Conservation (phyloP, 139 green algal species). For the Chlorokybus atmophyticus region DNA sequence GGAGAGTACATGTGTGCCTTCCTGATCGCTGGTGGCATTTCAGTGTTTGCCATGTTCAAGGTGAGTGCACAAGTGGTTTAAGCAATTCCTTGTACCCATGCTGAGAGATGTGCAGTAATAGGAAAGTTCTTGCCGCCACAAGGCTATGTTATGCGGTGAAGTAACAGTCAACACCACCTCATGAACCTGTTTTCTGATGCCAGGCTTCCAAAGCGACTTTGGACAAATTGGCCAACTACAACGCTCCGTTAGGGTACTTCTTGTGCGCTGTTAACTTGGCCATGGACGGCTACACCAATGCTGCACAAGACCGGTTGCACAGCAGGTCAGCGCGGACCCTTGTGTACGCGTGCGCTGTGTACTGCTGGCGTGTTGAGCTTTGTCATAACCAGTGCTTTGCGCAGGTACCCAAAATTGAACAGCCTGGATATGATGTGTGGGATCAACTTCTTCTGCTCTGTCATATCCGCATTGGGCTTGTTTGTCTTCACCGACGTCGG, state of each 20-base stretch:
- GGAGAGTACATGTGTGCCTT: conserved; percentile 77
- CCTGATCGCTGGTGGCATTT: conserved; percentile 64
- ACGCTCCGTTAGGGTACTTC: conserved; percentile 73
- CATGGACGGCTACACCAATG: conserved; percentile 93
- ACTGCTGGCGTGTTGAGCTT: not conserved
- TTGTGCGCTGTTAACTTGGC: conserved; percentile 81
- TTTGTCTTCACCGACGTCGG: conserved; percentile 37
- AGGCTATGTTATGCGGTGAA: too few species aligned
- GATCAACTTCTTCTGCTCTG: conserved; percentile 90
- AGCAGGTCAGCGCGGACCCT: conserved; percentile 16
- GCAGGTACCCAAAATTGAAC: conserved; percentile 46
- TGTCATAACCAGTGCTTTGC: not conserved
- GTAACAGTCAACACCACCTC: too few species aligned
- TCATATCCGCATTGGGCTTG: conserved; percentile 63
- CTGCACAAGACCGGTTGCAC: conserved; percentile 48
- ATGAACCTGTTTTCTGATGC: too few species aligned
- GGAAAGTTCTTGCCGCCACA: too few species aligned
- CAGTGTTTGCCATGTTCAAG: conserved; percentile 59
- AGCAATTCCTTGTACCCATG: too few species aligned
- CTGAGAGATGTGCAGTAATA: too few species aligned
- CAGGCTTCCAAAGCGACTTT: conserved; percentile 34
- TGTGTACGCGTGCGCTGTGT: too few species aligned
- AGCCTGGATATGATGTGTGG: conserved; percentile 87
- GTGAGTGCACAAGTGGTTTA: too few species aligned
- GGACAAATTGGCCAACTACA: conserved; percentile 59